These are phyloP conservation scores for Termitomyces eurrhizus DNA, from an alignment of 768 basidiomycete genomes.

Conservation along the genomic window DNA sequence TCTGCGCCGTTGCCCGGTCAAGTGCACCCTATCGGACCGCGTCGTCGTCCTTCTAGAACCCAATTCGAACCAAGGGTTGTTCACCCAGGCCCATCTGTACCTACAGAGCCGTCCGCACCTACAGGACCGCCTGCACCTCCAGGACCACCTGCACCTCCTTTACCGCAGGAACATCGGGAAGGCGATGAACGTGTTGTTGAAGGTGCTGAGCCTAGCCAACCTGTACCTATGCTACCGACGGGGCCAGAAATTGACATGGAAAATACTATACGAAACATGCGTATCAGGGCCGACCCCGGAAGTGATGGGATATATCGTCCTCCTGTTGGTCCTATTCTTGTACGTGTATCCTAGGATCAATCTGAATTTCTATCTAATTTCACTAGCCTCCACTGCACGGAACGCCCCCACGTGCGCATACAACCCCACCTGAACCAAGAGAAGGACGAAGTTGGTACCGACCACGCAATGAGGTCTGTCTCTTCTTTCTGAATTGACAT, in stretches of 20 bases:
- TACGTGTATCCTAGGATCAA: constrained; percentile 1
- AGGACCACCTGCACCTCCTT: background rate
- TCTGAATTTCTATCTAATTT: constrained; percentile 6
- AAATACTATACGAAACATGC: background rate
- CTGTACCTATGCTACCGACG: background rate
- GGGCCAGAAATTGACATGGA: constrained; percentile 7
- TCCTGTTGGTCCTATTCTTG: constrained; percentile 22
- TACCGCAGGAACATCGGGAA: background rate
- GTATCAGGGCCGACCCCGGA: background rate
- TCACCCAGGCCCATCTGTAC: background rate
- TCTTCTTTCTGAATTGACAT: background rate
- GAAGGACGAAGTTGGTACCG: constrained; percentile 29
- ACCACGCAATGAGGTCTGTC: constrained; percentile 1
- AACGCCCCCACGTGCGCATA: constrained; percentile 17
- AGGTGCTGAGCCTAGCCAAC: background rate
- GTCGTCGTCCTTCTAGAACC: background rate
- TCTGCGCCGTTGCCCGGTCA: constrained; percentile 23
- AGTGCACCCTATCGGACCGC: background rate
- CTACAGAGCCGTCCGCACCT: background rate
- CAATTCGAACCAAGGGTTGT: background rate
- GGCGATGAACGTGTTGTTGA: background rate
- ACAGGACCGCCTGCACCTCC: background rate
- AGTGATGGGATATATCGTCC: constrained; percentile 2
- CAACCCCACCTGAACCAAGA: constrained; percentile 23
- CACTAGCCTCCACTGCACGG: constrained; percentile 5